A percentile compares a stretch with the other conserved stretches of the same genome.
These are phyloP conservation scores for Torrubiellomyces zombiae DNA, from an alignment of 2,329 filamentous ascomycete genomes.

Conservation along the genomic window DNA sequence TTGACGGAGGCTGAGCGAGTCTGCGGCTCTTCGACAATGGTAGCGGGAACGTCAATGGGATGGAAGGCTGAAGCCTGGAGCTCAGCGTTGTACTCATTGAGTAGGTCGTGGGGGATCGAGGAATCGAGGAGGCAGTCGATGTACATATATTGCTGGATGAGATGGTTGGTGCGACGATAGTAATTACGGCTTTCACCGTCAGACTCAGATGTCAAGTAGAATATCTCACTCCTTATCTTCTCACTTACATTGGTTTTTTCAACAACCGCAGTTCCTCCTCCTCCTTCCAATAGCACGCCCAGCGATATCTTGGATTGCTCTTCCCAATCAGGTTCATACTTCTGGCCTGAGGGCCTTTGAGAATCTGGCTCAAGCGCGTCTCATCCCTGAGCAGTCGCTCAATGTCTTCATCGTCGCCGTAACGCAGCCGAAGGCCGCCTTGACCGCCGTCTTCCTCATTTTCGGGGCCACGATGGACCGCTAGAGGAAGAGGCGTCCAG, in stretches of 20 bases:
- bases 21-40: conserved; percentile 54
- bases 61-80: conserved; percentile 37
- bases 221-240: neutral
- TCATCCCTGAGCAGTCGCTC: conserved; percentile 33
- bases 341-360: conserved; percentile 56
- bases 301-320: conserved; percentile 70
- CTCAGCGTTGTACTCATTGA: conserved; percentile 68
- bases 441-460: conserved; percentile 18
- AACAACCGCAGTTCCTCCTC: conserved; percentile 57
- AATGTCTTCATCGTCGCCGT: conserved; percentile 25
- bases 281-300: conserved; percentile 74
- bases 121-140: conserved; percentile 85
- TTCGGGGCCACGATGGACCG: conserved; percentile 7
- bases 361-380: conserved; percentile 39
- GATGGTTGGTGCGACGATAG: conserved; percentile 75
- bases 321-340: conserved; percentile 80
- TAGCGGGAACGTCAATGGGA: conserved; percentile 47
- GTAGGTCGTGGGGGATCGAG: conserved; percentile 75
- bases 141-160: conserved; percentile 84
- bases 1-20: conserved; percentile 7
- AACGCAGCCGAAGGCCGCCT: conserved; percentile 8
- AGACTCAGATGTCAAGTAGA: conserved; percentile 3
- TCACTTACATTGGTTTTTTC: conserved; percentile 47
- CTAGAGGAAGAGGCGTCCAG: conserved; percentile 7
- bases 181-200: conserved; percentile 45